Evolutionary conservation across 1,284 basidiomycete genomes (phyloP).

Genomic region (Microbotryum scabiosae): DNA sequence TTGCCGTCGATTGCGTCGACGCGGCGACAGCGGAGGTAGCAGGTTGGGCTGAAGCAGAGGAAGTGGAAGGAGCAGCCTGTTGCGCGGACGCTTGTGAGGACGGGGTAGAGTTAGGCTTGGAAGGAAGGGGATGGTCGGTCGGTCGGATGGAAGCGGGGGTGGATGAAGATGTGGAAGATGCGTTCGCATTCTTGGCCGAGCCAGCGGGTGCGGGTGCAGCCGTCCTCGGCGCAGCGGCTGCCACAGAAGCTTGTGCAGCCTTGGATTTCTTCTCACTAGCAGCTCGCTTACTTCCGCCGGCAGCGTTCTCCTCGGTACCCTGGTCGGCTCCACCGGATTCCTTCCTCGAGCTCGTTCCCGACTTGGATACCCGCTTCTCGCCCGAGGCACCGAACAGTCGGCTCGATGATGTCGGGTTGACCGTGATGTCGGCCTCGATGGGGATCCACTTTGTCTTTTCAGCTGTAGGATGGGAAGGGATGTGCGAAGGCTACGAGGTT

Average conservation of each 20-base stretch:
- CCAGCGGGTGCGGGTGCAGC: not conserved
- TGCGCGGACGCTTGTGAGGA: not conserved
- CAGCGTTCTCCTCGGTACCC: conserved; percentile 6
- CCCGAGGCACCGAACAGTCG: not conserved
- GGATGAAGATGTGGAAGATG: conserved; percentile 1
- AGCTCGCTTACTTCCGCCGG: not conserved
- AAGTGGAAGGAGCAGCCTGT: not conserved
- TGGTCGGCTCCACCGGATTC: not conserved
- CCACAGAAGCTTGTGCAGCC: no score
- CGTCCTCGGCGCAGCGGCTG: not conserved
- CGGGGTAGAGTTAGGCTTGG: not conserved
- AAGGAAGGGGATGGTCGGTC: not conserved
- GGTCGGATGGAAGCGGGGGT: not conserved
- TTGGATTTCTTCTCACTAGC: conserved; percentile 5
- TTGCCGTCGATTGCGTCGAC: conserved; percentile 1
- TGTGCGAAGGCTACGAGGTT: not conserved
- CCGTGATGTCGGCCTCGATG: conserved; percentile 27
- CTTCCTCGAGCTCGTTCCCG: not conserved
- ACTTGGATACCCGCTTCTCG: conserved; percentile 1
- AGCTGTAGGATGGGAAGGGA: conserved; percentile 1
- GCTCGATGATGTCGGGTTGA: conserved; percentile 1
- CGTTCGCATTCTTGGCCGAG: not conserved
- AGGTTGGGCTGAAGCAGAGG: conserved; percentile 2
- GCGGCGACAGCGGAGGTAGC: conserved; percentile 3
- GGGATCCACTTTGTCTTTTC: conserved; percentile 29